Evolutionary conservation across 2,329 filamentous ascomycete species (phyloP).

Genomic region (Acarospora socialis): DNA sequence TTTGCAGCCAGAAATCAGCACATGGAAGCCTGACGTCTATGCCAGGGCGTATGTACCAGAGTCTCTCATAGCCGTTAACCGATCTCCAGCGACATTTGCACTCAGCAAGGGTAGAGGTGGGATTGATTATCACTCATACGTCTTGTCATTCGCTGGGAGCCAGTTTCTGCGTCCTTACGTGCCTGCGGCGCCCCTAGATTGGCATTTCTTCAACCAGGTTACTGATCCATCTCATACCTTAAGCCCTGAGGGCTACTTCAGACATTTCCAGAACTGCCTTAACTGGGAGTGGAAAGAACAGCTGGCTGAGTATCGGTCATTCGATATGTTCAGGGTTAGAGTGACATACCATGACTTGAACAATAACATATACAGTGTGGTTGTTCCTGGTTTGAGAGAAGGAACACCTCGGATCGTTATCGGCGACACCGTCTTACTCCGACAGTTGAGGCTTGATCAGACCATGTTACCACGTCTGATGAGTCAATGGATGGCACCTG

Average conservation of each 20-base stretch:
- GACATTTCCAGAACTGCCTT: constrained; percentile 17
- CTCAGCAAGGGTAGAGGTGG: constrained; percentile 10
- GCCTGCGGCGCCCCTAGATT: constrained; percentile 10
- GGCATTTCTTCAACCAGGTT: constrained; percentile 6
- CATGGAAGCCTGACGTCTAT: constrained; percentile 16
- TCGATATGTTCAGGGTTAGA: constrained; percentile 13
- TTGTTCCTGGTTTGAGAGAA: constrained; percentile 17
- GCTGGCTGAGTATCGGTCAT: constrained; percentile 10
- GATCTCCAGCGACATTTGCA: constrained; percentile 14
- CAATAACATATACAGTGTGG: constrained; percentile 14
- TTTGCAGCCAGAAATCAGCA: too few relatives aligned
- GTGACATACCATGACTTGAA: constrained; percentile 7
- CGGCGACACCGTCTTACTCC: constrained; percentile 16
- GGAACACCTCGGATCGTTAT: constrained; percentile 15
- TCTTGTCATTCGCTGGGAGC: constrained; percentile 13
- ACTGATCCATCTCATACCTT: constrained; percentile 9
- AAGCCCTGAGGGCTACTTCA: constrained; percentile 10
- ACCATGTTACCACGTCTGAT: constrained; percentile 12
- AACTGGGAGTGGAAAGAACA: constrained; percentile 15
- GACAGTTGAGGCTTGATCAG: constrained; percentile 16
- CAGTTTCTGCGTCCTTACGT: constrained; percentile 11
- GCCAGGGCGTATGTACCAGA: constrained; percentile 15
- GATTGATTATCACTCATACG: constrained; percentile 15
- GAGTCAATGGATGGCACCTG: constrained; percentile 12
- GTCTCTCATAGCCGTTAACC: constrained; percentile 17